phyloP scores from a whole-genome alignment of 768 basidiomycete genomes.

The Amanita thiersii region DNA sequence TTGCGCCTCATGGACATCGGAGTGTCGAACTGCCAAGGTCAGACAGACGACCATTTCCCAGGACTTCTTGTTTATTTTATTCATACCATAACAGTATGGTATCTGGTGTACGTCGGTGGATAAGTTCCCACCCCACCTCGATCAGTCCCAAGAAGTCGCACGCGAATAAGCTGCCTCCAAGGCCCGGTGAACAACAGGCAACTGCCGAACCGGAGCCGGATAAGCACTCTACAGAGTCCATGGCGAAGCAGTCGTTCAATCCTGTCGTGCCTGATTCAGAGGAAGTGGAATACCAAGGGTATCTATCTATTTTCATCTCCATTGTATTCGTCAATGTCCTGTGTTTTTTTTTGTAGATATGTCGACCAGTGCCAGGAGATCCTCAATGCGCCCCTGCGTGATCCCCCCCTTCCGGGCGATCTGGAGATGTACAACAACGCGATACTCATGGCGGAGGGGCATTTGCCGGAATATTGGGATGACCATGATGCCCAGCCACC shows the following conservation, averaged over 20 bases:
- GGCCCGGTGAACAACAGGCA: slow-evolving; percentile 27
- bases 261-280: slow-evolving; percentile 60
- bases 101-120: slow-evolving; percentile 75
- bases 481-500: slow-evolving; percentile 31
- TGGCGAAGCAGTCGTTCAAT: slow-evolving; percentile 51
- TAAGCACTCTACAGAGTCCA: slow-evolving; percentile 44
- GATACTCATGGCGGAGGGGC: slow-evolving; percentile 40
- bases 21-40: slow-evolving; percentile 26
- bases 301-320: slow-evolving; percentile 12
- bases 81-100: slow-evolving; percentile 42
- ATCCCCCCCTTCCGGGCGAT: slow-evolving; percentile 40
- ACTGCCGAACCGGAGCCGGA: slow-evolving; percentile 24
- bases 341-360: slow-evolving; percentile 34
- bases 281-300: slow-evolving; percentile 69
- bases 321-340: neutral
- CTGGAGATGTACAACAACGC: slow-evolving; percentile 37
- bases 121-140: slow-evolving; percentile 43
- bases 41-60: neutral
- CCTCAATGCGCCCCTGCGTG: slow-evolving; percentile 27
- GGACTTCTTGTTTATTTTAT: neutral
- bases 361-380: slow-evolving; percentile 63
- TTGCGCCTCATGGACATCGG: slow-evolving; percentile 48
- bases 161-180: slow-evolving; percentile 25
- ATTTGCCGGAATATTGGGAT: slow-evolving; percentile 16
- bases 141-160: slow-evolving; percentile 28